Evolutionary conservation across 1,139 yeast species (phyloP).

Genomic region (Saccharomyces pastorianus): DNA sequence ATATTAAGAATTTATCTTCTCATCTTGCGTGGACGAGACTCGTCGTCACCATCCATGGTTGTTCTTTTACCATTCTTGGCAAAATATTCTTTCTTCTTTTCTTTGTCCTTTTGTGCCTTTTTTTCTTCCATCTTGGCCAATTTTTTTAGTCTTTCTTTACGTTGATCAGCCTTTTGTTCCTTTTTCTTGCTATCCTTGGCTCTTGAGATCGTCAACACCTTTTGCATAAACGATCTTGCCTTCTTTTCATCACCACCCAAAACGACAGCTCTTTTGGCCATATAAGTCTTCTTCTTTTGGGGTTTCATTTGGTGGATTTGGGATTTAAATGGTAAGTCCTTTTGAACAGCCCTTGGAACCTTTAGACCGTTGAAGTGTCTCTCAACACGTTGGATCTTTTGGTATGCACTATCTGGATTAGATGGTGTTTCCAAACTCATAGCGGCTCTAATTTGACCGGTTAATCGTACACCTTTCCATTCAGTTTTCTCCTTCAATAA

Average conservation of each 20-base stretch:
- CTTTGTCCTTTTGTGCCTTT: constrained; percentile 67
- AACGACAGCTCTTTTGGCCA: constrained; percentile 90
- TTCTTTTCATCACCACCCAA: constrained; percentile 89
- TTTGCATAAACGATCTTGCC: constrained; percentile 82
- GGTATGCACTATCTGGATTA: constrained; percentile 59
- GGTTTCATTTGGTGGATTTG: constrained; percentile 86
- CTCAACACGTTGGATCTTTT: constrained; percentile 77
- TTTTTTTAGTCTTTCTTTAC: constrained; percentile 65
- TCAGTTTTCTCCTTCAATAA: constrained; percentile 64
- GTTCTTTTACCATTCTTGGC: constrained; percentile 61
- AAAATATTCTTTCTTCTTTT: constrained; percentile 81
- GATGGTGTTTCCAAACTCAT: constrained; percentile 58
- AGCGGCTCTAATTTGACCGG: constrained; percentile 87
- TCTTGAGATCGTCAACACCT: constrained; percentile 73
- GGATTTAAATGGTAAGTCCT: constrained; percentile 81
- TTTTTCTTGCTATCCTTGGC: constrained; percentile 77
- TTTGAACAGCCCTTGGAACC: constrained; percentile 73
- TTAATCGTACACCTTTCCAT: constrained; percentile 95
- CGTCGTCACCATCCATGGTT: constrained; percentile 35
- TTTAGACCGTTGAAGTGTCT: constrained; percentile 79
- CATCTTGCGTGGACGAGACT: constrained; percentile 19
- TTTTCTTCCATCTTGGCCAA: constrained; percentile 66
- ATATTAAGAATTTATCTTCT: constrained; percentile 17
- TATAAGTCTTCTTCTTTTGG: constrained; percentile 71
- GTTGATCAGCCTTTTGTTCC: constrained; percentile 68